Percentiles rank a stretch among this genome's conserved stretches.
Evolutionary conservation across 345 rosid genomes (phyloP).

Genomic region (Eucalyptus erythrocorys): DNA sequence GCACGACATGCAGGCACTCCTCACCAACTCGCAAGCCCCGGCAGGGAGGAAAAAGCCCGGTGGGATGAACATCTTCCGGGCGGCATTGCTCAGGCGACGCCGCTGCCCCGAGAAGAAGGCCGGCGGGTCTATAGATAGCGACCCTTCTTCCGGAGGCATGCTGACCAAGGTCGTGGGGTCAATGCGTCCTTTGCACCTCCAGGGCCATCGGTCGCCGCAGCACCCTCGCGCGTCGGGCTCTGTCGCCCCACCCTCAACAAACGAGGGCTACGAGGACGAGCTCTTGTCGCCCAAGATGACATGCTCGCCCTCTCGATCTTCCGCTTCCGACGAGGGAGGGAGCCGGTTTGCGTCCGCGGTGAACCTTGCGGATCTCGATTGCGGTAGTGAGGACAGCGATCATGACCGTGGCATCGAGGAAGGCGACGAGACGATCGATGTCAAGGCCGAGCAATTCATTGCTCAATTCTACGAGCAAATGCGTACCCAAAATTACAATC

Average conservation of each 20-base stretch:
- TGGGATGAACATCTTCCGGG: background rate
- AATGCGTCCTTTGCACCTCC: background rate
- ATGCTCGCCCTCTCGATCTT: background rate
- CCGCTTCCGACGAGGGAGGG: background rate
- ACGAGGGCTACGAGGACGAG: background rate
- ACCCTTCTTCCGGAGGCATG: background rate
- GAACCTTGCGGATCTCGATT: background rate
- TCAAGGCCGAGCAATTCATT: conserved; percentile 1
- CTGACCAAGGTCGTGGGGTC: background rate
- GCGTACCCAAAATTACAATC: background rate
- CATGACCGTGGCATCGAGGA: background rate
- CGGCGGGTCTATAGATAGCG: background rate
- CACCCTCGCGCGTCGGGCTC: background rate
- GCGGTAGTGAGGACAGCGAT: background rate
- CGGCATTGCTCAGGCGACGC: background rate
- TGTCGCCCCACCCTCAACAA: background rate
- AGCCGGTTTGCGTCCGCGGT: background rate
- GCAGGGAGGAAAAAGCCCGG: background rate
- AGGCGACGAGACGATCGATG: background rate
- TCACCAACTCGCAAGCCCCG: background rate
- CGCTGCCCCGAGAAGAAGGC: background rate
- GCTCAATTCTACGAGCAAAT: background rate
- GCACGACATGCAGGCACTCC: background rate
- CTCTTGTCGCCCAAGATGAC: background rate
- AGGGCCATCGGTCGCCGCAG: background rate